These are phyloP conservation scores for Chenopodium berlandieri DNA, from an alignment of 148 eudicot species.

Conservation along the genomic window DNA sequence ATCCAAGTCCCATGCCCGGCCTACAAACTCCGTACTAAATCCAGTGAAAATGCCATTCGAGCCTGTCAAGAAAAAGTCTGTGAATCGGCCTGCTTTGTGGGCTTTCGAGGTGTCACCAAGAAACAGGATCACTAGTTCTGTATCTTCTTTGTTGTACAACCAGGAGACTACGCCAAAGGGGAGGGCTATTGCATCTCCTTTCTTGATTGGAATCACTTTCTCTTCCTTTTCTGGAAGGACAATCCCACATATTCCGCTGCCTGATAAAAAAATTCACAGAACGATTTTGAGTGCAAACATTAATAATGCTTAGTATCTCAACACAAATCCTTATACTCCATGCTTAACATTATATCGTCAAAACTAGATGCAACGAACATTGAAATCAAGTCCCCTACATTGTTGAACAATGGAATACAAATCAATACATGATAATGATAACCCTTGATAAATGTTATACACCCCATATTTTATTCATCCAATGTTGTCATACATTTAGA, in stretches of 20 bases:
- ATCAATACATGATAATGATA: background rate
- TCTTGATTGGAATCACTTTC: conserved; percentile 71
- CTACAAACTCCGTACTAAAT: conserved; percentile 75
- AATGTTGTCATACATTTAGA: background rate
- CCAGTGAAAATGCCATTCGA: conserved; percentile 82
- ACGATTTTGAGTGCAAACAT: background rate
- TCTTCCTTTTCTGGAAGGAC: conserved; percentile 88
- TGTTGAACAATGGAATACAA: background rate
- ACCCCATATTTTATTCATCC: no score
- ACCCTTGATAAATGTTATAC: background rate
- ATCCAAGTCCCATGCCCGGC: conserved; percentile 77
- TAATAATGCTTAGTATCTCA: background rate
- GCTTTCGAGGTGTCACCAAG: conserved; percentile 76
- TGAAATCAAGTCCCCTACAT: background rate
- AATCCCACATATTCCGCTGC: conserved; percentile 71
- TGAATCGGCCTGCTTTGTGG: conserved; percentile 72
- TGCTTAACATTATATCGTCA: background rate
- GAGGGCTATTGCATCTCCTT: conserved; percentile 77
- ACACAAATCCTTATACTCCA: no score
- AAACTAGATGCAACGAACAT: background rate
- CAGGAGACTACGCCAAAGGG: conserved; percentile 81
- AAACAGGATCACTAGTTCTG: conserved; percentile 66
- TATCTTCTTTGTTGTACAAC: conserved; percentile 84
- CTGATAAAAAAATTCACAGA: conserved; percentile 20
- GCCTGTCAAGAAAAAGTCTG: conserved; percentile 72